Conservation (phyloP, 805 yeast species). For the Grigorovia humatica region DNA sequence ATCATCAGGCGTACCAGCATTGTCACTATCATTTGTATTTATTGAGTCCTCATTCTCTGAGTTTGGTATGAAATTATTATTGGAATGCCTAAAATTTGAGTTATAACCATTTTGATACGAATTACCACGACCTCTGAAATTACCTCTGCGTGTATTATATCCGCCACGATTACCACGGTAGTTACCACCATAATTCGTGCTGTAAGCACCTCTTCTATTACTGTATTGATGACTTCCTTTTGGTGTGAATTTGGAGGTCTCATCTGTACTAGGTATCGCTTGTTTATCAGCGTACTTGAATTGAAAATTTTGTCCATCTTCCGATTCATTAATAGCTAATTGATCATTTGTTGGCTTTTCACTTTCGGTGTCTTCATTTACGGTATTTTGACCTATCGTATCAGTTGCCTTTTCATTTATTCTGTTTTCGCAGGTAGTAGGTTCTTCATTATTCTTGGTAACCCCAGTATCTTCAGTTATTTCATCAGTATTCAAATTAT, state of each 20-base stretch:
- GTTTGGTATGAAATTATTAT: not conserved
- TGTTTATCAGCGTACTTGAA: conserved; percentile 9
- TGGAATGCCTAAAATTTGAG: conserved; percentile 1
- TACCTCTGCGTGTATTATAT: conserved; percentile 3
- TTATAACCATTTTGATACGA: conserved; percentile 1
- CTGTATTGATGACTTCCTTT: not conserved
- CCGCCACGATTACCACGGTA: conserved; percentile 5
- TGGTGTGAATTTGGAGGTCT: not conserved
- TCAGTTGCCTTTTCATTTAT: not conserved
- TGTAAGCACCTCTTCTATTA: conserved; percentile 2
- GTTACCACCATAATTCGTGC: conserved; percentile 1
- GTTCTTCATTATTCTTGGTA: not conserved
- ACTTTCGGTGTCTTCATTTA: not conserved
- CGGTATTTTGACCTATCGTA: not conserved
- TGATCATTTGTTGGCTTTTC: not conserved
- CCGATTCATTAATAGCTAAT: not conserved
- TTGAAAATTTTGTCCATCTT: conserved; percentile 5
- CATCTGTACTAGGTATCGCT: not conserved
- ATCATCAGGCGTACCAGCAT: not conserved
- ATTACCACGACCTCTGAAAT: conserved; percentile 6
- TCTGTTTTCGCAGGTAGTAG: not conserved
- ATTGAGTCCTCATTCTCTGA: not conserved
- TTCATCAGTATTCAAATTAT: not conserved
- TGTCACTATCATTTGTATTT: not conserved
- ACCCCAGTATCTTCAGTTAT: not conserved